phyloP scores from a whole-genome alignment of 495 filamentous ascomycete genomes.

The Penicillium paradoxum region DNA sequence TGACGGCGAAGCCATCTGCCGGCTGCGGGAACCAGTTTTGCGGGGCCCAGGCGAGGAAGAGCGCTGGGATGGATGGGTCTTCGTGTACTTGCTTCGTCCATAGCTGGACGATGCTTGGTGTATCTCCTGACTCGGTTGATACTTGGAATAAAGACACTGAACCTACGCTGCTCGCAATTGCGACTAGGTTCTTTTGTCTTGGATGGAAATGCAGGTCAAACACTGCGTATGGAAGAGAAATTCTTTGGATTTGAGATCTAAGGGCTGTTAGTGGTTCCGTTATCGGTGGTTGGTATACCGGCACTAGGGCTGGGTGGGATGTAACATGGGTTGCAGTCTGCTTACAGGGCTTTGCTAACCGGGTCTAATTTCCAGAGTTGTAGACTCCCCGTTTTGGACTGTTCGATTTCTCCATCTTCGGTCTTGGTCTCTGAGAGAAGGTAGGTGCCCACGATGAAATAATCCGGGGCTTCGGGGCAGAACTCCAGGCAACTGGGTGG shows the following conservation, averaged over 20 bases:
- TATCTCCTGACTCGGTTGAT: slow-evolving; percentile 5
- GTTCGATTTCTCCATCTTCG: slow-evolving; percentile 32
- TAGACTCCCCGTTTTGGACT: slow-evolving; percentile 68
- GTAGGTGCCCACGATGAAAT: slow-evolving; percentile 85
- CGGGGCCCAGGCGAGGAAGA: slow-evolving; percentile 70
- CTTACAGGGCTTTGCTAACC: slow-evolving; percentile 47
- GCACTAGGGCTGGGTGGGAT: neutral
- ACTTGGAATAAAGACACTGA: slow-evolving; percentile 59
- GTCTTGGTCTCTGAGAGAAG: slow-evolving; percentile 53
- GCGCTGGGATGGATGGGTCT: slow-evolving; percentile 54
- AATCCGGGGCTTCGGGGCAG: slow-evolving; percentile 56
- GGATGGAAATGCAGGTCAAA: slow-evolving; percentile 84
- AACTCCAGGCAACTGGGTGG: slow-evolving; percentile 88
- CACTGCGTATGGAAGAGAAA: slow-evolving; percentile 62
- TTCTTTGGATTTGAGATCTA: slow-evolving; percentile 38
- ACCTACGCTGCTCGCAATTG: slow-evolving; percentile 69
- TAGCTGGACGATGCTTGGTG: slow-evolving; percentile 25
- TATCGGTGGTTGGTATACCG: neutral
- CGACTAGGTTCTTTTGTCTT: slow-evolving; percentile 49
- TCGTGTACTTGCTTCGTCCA: slow-evolving; percentile 39
- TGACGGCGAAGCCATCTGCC: slow-evolving; percentile 54
- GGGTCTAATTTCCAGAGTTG: slow-evolving; percentile 55
- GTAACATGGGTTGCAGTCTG: neutral
- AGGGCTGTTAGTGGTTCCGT: neutral
- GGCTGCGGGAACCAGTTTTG: slow-evolving; percentile 29